These are phyloP conservation scores for Suhomyces sp. DNA, from an alignment of 805 yeast genomes.

Conservation along the genomic window DNA sequence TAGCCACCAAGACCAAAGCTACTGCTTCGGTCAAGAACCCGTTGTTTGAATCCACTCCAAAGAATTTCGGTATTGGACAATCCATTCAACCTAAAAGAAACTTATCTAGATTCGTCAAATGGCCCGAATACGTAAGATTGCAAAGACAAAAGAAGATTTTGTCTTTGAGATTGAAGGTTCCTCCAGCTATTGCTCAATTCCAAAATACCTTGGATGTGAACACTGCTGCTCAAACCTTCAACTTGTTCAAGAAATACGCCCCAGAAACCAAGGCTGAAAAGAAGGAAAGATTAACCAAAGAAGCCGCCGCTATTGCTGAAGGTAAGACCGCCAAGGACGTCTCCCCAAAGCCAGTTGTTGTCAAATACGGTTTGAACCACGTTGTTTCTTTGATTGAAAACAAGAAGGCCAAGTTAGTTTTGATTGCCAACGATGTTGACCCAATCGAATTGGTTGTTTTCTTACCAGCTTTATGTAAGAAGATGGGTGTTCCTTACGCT, in stretches of 20 bases:
- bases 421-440: conserved; percentile 98
- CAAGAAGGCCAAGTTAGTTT: conserved; percentile 96
- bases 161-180: conserved; percentile 95
- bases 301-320: conserved; percentile 98
- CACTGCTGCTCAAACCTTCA: conserved; percentile 96
- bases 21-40: conserved; percentile 30
- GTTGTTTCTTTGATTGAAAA: conserved; percentile 95
- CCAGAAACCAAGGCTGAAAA: conserved; percentile 97
- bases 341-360: conserved; percentile 93
- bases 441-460: conserved; percentile 97
- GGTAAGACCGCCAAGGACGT: conserved; percentile 97
- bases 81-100: conserved; percentile 92
- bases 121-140: conserved; percentile 98
- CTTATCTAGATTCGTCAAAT: conserved; percentile 94
- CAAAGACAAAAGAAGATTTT: conserved; percentile 99
- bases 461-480: conserved; percentile 98
- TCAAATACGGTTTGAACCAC: conserved; percentile 98
- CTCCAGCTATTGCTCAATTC: conserved; percentile 97
- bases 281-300: conserved; percentile 98
- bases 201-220: conserved; percentile 95
- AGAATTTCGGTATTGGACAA: conserved; percentile 96
- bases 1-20: conserved; percentile 35
- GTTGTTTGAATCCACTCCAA: conserved; percentile 66
- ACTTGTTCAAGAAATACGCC: conserved; percentile 97
- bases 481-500: conserved; percentile 91